phyloP scores from a whole-genome alignment of 116 monocot species.

The Cymodocea nodosa region DNA sequence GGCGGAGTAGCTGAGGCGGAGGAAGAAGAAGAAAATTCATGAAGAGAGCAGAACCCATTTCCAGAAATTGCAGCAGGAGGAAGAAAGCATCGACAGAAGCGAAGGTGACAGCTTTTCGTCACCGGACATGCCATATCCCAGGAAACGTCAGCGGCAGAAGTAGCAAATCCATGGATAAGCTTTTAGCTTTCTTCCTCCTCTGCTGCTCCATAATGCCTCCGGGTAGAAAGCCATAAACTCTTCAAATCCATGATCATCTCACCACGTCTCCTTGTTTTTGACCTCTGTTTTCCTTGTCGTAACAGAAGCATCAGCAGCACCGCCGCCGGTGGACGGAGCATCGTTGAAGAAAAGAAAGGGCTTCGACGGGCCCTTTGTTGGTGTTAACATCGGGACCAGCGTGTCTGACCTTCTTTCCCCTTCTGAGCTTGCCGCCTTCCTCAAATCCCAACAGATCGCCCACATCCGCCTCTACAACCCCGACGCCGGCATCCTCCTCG shows the following conservation, averaged over 20 bases:
- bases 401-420: slow-evolving; percentile 47
- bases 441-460: slow-evolving; percentile 49
- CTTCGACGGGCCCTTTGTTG: slow-evolving; percentile 42
- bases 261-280: slow-evolving; percentile 1
- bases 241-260: background rate
- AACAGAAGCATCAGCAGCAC: slow-evolving; percentile 1
- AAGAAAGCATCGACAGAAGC: background rate
- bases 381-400: slow-evolving; percentile 72
- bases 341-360: background rate
- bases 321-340: background rate
- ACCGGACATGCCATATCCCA: background rate
- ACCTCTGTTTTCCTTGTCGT: slow-evolving; percentile 6
- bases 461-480: slow-evolving; percentile 75
- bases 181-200: background rate
- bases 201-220: background rate
- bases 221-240: background rate
- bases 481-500: slow-evolving; percentile 36
- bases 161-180: background rate
- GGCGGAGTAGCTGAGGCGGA: too few relatives aligned
- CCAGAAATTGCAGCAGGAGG: background rate
- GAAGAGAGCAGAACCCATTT: too few relatives aligned
- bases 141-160: background rate
- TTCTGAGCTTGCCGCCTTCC: slow-evolving; percentile 38
- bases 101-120: background rate
- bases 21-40: background rate